Conservation (phyloP, 2,329 filamentous ascomycete species). For the Ambrosiella cleistominuta region DNA sequence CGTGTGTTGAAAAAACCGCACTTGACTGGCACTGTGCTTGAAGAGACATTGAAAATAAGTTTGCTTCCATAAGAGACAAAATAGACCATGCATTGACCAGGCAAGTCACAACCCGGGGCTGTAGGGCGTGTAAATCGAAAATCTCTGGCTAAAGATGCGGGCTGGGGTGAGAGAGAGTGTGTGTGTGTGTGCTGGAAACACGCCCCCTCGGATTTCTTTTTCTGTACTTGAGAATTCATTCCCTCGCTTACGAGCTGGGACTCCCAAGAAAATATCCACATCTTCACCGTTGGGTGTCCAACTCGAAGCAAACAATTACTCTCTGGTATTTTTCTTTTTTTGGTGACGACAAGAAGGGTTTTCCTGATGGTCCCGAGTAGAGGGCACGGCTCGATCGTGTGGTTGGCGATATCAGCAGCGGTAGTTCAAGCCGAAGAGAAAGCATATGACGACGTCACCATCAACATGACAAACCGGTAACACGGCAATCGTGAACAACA, state of each 20-base stretch:
- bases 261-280: background rate
- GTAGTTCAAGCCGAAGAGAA: no score
- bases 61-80: background rate
- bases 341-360: no score
- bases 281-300: conserved; percentile 5
- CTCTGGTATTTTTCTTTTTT: no score
- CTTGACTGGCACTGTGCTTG: background rate
- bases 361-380: no score
- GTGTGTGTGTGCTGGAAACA: background rate
- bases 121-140: background rate
- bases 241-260: background rate
- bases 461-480: no score
- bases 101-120: background rate
- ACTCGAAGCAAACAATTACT: background rate
- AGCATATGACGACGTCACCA: no score
- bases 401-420: no score
- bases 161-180: background rate
- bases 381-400: no score
- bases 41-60: background rate
- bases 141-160: background rate
- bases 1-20: no score
- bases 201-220: background rate
- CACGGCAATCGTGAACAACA: no score
- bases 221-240: background rate
- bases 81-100: background rate